Evolutionary conservation across 225 moss, liverwort and hornwort genomes (phyloP), one percentile per base, ranked within the genome.

Genomic region (Sphagnum tenellum): DNA sequence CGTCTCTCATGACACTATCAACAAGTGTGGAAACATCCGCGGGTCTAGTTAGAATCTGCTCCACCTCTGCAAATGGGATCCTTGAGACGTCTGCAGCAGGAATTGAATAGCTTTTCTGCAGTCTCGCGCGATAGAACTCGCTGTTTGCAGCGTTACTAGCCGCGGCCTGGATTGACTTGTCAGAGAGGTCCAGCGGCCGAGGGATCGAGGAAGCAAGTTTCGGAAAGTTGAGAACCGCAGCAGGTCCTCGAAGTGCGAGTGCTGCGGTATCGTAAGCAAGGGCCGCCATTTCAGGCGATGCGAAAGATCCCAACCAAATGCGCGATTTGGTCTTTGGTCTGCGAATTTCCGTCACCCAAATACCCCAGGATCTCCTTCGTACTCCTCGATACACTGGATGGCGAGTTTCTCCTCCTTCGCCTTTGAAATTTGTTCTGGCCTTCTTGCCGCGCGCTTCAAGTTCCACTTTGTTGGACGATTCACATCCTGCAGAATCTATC

Each of bases 311-410:
- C 44, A 83, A 56, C 83, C 83, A 83, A 48, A 83, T 83, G 46
- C 83, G 77, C 67, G 83, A 72, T 62, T 83, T 83, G 54, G 72
- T 74, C 79, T 83, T 83, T 11, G 80, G 83, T 53, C 80, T 72
- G 50, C 83, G 77, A 5, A 83, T 83, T 70, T 83, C 83, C 45
- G 83, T 80, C 64, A 83, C 83, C 83, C 83, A 83, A 11, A 80
- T 77, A 62, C 83, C 83, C 83, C 83, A 83, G 7, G 83, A 79
- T 46, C 83, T 64, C 68, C 65, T 77, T 64, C 83, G 56, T 53
- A 83, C 83, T 3, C 83, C 83, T 48, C 74, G 67, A 5, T 80
- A 83, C 6, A 75, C 44, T 3, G 77, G 83, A 53, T 83, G 83
- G 55, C 83, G 77, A 65, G 79, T 74, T 29, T 29, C 29, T 29